These are phyloP conservation scores for Xylaria grammica DNA, from an alignment of 495 filamentous ascomycete genomes.

Conservation along the genomic window DNA sequence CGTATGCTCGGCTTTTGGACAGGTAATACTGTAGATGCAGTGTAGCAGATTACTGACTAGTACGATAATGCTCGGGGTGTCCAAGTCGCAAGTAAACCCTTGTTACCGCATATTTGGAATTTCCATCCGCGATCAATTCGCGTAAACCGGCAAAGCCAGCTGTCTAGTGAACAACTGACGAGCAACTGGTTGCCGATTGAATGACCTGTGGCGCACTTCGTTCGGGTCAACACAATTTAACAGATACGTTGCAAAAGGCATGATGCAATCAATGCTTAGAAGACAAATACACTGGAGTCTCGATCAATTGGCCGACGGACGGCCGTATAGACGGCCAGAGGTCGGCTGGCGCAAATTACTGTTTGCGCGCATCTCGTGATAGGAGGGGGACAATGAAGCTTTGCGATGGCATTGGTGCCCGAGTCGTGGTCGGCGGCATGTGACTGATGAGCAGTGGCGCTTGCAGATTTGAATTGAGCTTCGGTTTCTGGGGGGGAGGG, in stretches of 20 bases:
- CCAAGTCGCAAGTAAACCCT: neutral
- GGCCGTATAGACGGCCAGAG: conserved; percentile 1
- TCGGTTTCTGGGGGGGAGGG: no score
- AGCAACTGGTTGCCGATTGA: neutral
- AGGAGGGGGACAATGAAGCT: neutral
- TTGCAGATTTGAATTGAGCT: conserved; percentile 19
- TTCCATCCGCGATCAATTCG: neutral
- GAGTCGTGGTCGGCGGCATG: conserved; percentile 23
- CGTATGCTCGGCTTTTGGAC: neutral
- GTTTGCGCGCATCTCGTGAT: conserved; percentile 7
- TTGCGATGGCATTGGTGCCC: conserved; percentile 18
- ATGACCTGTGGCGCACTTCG: neutral
- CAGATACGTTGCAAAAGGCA: neutral
- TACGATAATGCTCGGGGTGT: neutral
- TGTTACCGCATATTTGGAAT: neutral
- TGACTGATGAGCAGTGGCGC: conserved; percentile 22
- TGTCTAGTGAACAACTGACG: neutral
- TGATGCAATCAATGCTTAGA: neutral
- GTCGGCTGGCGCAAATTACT: conserved; percentile 15
- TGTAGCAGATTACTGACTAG: neutral
- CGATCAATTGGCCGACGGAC: conserved; percentile 8
- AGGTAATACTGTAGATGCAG: neutral
- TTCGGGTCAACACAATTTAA: neutral
- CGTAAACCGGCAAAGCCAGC: neutral
- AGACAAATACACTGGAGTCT: neutral